Conservation (phyloP, 75 land plant genomes). For the Larix kaempferi region DNA sequence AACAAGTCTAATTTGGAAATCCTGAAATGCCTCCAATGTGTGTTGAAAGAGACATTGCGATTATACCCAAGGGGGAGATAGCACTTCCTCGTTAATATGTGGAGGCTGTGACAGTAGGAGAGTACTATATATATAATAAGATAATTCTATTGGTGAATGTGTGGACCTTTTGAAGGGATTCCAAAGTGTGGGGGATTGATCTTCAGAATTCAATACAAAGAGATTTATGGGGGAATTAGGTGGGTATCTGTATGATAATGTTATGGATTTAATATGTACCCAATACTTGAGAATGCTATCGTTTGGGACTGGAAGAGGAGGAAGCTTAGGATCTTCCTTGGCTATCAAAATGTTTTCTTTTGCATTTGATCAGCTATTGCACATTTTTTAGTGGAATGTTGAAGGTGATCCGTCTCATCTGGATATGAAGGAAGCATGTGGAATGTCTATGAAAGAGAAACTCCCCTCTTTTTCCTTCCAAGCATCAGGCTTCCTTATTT, state of each 20-base stretch:
- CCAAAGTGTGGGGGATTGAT: neutral
- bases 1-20: neutral
- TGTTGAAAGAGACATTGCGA: neutral
- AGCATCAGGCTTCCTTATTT: neutral
- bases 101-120: neutral
- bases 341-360: neutral
- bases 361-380: neutral
- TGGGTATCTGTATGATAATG: neutral
- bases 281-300: neutral
- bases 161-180: slow-evolving; percentile 2
- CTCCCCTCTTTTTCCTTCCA: neutral
- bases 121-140: neutral
- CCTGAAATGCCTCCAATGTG: neutral
- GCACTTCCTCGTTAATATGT: neutral
- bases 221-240: neutral
- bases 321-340: neutral
- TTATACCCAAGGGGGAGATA: neutral
- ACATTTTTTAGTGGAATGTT: neutral
- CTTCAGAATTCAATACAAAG: neutral
- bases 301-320: neutral
- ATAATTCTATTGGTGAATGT: neutral
- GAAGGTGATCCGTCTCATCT: neutral
- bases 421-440: neutral
- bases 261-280: neutral
- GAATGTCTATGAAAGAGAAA: neutral